Evolutionary conservation across 2,329 filamentous ascomycete species (phyloP).

Genomic region (Zymoseptoria pseudotritici): DNA sequence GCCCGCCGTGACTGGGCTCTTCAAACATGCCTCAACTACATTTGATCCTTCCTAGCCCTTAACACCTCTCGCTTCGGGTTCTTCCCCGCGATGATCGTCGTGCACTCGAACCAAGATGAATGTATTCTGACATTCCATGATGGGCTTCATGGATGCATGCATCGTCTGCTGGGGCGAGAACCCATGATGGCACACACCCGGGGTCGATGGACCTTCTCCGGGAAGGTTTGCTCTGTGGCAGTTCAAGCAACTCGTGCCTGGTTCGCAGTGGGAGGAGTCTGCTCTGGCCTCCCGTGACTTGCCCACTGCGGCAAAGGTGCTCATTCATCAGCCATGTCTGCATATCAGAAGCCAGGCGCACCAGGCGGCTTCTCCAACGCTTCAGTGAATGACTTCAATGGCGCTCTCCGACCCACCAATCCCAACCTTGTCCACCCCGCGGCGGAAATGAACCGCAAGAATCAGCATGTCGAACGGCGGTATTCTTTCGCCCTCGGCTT

Average conservation of each 20-base stretch:
- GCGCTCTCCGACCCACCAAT: constrained; percentile 14
- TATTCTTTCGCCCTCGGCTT: too few species aligned
- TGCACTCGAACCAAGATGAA: constrained; percentile 54
- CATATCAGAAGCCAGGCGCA: not conserved
- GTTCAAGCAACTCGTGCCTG: constrained; percentile 57
- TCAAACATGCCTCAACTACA: too few species aligned
- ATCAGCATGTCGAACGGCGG: constrained; percentile 40
- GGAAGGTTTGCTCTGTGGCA: constrained; percentile 23
- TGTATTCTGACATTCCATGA: constrained; percentile 59
- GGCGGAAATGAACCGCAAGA: constrained; percentile 38
- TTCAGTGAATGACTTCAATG: constrained; percentile 10
- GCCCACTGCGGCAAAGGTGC: constrained; percentile 6
- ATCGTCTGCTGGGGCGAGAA: constrained; percentile 58
- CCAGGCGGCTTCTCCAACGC: constrained; percentile 6
- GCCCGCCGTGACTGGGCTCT: too few species aligned
- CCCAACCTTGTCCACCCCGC: constrained; percentile 44
- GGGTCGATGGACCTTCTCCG: constrained; percentile 53
- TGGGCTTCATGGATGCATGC: constrained; percentile 48
- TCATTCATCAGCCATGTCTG: constrained; percentile 1
- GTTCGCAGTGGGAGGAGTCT: constrained; percentile 42
- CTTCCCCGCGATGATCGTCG: constrained; percentile 42
- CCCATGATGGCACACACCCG: constrained; percentile 55
- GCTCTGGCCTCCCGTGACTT: constrained; percentile 55
- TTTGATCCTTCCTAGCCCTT: constrained; percentile 38
- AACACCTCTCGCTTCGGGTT: constrained; percentile 48